Conservation (phyloP, 2,329 filamentous ascomycete species). For the Acrocalymma vagum region DNA sequence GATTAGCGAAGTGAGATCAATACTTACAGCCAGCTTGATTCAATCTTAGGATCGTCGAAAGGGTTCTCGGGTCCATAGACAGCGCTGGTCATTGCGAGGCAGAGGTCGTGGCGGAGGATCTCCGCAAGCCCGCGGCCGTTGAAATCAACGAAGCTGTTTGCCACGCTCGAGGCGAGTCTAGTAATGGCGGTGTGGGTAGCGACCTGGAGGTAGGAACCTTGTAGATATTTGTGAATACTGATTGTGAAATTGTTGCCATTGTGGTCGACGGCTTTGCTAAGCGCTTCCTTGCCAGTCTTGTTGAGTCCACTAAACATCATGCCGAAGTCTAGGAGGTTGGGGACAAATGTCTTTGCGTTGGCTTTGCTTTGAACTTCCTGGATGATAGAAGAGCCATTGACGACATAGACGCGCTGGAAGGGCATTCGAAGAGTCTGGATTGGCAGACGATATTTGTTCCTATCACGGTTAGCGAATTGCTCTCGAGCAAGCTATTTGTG, state of each 20-base stretch:
- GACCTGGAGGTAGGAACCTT: constrained; percentile 41
- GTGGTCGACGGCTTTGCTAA: constrained; percentile 31
- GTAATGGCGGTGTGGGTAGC: constrained; percentile 48
- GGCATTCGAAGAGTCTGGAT: constrained; percentile 55
- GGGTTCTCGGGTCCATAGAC: constrained; percentile 55
- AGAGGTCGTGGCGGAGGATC: constrained; percentile 43
- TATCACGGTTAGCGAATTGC: constrained; percentile 1
- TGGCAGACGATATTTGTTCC: constrained; percentile 28
- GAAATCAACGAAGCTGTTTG: constrained; percentile 14
- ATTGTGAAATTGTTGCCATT: constrained; percentile 50
- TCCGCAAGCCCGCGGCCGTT: constrained; percentile 18
- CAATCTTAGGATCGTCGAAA: constrained; percentile 44
- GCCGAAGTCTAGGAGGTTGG: constrained; percentile 42
- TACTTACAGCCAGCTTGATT: constrained; percentile 47
- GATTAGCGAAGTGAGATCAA: neutral
- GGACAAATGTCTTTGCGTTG: constrained; percentile 48
- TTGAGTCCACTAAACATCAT: constrained; percentile 39
- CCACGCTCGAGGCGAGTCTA: constrained; percentile 35
- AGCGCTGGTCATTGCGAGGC: constrained; percentile 48
- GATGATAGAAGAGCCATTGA: constrained; percentile 49
- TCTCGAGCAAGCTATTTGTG: neutral
- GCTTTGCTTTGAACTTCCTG: constrained; percentile 49
- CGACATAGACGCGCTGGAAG: constrained; percentile 53
- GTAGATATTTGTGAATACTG: constrained; percentile 46
- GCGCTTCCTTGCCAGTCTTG: constrained; percentile 18